phyloP scores from a whole-genome alignment of 2,329 filamentous ascomycete genomes.

The Microsporum canis region DNA sequence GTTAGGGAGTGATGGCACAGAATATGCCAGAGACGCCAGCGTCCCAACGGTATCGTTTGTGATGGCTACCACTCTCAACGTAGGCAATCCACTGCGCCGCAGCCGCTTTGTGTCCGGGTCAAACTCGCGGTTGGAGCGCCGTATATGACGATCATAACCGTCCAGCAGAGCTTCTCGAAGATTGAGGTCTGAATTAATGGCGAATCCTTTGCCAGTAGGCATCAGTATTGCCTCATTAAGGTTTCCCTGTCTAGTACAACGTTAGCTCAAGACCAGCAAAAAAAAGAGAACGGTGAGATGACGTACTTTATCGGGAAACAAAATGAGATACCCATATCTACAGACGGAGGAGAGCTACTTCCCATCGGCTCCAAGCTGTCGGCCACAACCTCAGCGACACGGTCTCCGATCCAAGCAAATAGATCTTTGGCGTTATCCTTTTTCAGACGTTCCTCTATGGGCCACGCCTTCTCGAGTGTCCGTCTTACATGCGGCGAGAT shows the following conservation, averaged over 20 bases:
- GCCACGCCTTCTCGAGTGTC: slow-evolving; percentile 59
- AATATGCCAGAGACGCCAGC: slow-evolving; percentile 62
- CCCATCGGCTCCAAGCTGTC: slow-evolving; percentile 26
- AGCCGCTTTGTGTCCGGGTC: slow-evolving; percentile 21
- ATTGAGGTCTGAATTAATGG: slow-evolving; percentile 27
- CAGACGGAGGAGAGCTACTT: slow-evolving; percentile 20
- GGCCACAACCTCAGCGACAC: slow-evolving; percentile 57
- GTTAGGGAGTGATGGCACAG: slow-evolving; percentile 43
- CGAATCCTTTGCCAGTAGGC: slow-evolving; percentile 44
- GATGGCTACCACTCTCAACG: slow-evolving; percentile 57
- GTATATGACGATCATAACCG: slow-evolving; percentile 34
- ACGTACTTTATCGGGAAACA: slow-evolving; percentile 34
- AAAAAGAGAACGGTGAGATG: neutral
- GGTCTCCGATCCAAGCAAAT: slow-evolving; percentile 64
- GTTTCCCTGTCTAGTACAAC: slow-evolving; percentile 31
- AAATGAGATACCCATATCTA: slow-evolving; percentile 33
- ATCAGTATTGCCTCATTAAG: slow-evolving; percentile 42
- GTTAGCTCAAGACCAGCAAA: neutral
- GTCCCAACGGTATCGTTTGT: slow-evolving; percentile 69
- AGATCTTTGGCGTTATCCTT: slow-evolving; percentile 57
- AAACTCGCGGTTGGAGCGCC: slow-evolving; percentile 21
- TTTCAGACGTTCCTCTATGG: slow-evolving; percentile 61
- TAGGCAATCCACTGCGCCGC: slow-evolving; percentile 40
- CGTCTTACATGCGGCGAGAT: slow-evolving; percentile 41
- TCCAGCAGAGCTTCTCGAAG: slow-evolving; percentile 25